Conservation (phyloP, 2,329 filamentous ascomycete genomes). For the Cladophialophora psammophila region DNA sequence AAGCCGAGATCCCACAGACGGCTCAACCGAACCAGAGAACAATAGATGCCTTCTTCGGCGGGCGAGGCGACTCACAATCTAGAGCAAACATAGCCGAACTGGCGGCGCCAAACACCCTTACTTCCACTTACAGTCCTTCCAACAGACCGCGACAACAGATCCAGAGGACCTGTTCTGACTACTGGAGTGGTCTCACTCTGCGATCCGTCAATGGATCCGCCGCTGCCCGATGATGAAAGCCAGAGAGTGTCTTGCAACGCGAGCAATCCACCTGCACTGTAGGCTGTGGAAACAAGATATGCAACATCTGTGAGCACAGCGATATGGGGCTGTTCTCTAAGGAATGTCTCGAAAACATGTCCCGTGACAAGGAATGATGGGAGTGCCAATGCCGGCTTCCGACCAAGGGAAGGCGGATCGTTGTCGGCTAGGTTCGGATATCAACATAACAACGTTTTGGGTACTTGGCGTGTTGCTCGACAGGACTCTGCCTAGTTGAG, state of each 20-base stretch:
- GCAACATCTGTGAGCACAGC: not conserved
- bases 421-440: too few species aligned
- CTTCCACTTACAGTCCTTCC: not conserved
- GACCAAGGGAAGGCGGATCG: too few species aligned
- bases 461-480: too few species aligned
- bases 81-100: not conserved
- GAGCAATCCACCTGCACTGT: not conserved
- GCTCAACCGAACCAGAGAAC: constrained; percentile 30
- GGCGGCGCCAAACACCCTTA: not conserved
- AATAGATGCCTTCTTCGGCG: constrained; percentile 34
- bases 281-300: not conserved
- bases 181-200: not conserved
- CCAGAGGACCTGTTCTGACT: not conserved
- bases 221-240: not conserved
- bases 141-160: not conserved
- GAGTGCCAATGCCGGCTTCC: not conserved
- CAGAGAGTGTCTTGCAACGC: not conserved
- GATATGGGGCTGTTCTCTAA: not conserved
- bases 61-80: not conserved
- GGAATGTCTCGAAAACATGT: not conserved
- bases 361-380: not conserved
- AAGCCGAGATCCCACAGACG: constrained; percentile 17
- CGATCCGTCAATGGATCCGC: not conserved
- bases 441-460: too few species aligned
- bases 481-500: too few species aligned